Conservation (phyloP, 1,139 yeast genomes). For the Kurtzmaniella natalensis region DNA sequence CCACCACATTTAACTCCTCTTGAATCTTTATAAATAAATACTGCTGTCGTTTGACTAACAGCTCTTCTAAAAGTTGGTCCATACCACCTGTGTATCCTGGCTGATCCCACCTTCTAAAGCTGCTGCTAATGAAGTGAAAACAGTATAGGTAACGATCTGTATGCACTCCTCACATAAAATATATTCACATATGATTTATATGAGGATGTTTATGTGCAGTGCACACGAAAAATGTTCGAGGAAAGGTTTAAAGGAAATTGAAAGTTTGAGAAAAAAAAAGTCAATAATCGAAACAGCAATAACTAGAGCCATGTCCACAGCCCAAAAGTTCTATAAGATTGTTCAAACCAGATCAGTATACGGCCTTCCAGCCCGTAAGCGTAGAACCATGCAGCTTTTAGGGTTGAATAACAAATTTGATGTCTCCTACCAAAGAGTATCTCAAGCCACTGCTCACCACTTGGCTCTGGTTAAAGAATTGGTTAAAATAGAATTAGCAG, state of each 20-base stretch:
- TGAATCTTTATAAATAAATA: conserved; percentile 2
- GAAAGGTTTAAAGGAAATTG: background rate
- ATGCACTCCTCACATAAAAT: too few species aligned
- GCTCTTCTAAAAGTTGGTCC: conserved; percentile 8
- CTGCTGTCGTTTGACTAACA: conserved; percentile 3
- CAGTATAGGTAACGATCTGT: too few species aligned
- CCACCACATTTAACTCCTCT: background rate
- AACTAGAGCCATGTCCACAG: conserved; percentile 11
- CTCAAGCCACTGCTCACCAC: conserved; percentile 82
- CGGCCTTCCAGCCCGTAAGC: conserved; percentile 70
- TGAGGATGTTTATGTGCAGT: too few species aligned
- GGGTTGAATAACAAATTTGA: conserved; percentile 77
- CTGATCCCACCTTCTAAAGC: too few species aligned
- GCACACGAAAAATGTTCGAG: too few species aligned
- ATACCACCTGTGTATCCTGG: too few species aligned
- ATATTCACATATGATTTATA: too few species aligned
- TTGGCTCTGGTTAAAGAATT: conserved; percentile 81
- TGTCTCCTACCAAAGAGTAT: conserved; percentile 66
- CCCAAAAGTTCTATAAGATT: conserved; percentile 49
- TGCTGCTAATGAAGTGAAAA: too few species aligned
- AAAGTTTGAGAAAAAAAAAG: background rate
- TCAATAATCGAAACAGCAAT: background rate
- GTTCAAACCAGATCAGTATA: conserved; percentile 79
- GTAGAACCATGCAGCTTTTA: conserved; percentile 62
- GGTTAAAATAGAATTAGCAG: conserved; percentile 77